Conservation (phyloP, 192 early-diverging fungal species). For the Gonapodya sp. region DNA sequence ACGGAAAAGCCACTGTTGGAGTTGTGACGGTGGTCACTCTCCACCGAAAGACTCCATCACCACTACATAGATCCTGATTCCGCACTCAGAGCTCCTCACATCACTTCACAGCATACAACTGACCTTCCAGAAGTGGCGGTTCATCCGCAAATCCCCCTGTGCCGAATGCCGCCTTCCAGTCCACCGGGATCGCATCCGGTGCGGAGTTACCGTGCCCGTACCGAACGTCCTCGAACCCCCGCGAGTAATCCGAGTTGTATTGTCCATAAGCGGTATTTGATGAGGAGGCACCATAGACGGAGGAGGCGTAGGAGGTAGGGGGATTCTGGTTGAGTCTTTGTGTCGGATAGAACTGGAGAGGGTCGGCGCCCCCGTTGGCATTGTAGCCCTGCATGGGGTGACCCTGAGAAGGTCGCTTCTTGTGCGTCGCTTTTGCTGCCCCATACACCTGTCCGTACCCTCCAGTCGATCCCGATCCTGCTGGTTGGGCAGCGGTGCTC, state of each 20-base stretch:
- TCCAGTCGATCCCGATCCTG: neutral
- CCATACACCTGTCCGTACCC: neutral
- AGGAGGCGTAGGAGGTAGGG: neutral
- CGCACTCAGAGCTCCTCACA: too few species aligned
- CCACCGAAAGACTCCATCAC: too few species aligned
- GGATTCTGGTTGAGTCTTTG: neutral
- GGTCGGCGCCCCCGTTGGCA: neutral
- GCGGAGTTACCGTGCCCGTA: neutral
- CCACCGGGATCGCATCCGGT: neutral
- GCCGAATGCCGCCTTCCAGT: slow-evolving; percentile 65
- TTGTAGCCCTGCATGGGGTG: neutral
- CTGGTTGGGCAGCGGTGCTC: neutral
- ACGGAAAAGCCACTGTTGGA: too few species aligned
- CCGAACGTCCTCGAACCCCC: neutral
- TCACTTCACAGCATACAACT: too few species aligned
- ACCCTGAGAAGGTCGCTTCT: neutral
- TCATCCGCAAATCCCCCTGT: slow-evolving; percentile 88
- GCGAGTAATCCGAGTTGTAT: neutral
- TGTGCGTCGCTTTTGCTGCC: neutral
- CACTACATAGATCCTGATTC: too few species aligned
- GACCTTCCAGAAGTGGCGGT: slow-evolving; percentile 83
- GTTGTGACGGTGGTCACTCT: too few species aligned
- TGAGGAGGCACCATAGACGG: neutral
- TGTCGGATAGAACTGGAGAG: neutral
- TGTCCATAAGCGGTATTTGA: neutral